phyloP scores from a whole-genome alignment of 148 eudicot genomes.

The Cornus suecica region DNA sequence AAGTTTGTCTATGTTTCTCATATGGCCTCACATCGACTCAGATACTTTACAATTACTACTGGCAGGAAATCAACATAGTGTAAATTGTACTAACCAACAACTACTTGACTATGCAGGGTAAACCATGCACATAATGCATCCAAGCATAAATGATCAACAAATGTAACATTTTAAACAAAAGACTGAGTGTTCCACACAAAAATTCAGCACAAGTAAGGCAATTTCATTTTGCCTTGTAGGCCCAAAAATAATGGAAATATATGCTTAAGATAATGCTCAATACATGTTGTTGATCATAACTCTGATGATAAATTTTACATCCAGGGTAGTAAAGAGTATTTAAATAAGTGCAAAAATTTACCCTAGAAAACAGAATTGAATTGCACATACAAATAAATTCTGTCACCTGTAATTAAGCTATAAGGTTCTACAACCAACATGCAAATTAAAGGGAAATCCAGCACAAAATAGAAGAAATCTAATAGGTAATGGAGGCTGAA shows the following conservation, averaged over 20 bases:
- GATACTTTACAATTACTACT: not conserved
- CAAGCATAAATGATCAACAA: not conserved
- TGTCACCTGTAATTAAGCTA: not conserved
- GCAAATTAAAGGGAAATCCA: not conserved
- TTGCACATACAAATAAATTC: not conserved
- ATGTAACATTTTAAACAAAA: not conserved
- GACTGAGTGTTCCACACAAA: not conserved
- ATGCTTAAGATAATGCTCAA: not conserved
- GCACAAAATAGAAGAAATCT: not conserved
- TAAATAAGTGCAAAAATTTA: not conserved
- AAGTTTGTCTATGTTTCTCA: not conserved
- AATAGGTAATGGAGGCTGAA: not conserved
- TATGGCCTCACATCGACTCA: not conserved
- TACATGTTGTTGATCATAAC: not conserved
- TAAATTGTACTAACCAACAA: not conserved
- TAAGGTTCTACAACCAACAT: not conserved
- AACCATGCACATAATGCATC: not conserved
- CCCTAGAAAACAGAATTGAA: not conserved
- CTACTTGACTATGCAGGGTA: not conserved
- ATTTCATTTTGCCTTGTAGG: not conserved
- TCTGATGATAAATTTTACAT: not conserved
- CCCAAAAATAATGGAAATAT: not conserved
- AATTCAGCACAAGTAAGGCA: not conserved
- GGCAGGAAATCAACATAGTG: not conserved
- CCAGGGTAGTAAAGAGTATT: not conserved